Conservation (phyloP, 2,329 filamentous ascomycete genomes). For the Epichloe scottii region DNA sequence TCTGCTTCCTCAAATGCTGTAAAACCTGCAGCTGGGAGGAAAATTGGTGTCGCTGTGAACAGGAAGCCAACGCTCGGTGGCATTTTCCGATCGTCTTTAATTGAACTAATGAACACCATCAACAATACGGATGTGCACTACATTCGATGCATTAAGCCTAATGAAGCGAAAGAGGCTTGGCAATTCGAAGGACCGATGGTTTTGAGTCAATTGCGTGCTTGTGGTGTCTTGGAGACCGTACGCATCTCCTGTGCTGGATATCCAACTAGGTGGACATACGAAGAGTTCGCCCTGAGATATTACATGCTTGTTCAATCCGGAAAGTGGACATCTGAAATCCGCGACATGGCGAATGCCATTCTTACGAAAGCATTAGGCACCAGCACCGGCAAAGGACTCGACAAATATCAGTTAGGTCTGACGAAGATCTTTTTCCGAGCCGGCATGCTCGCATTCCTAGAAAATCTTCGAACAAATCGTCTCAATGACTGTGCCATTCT, state of each 20-base stretch:
- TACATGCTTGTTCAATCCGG: slow-evolving; percentile 92
- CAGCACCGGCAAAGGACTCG: slow-evolving; percentile 57
- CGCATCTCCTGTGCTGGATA: slow-evolving; percentile 96
- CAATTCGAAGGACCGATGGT: slow-evolving; percentile 99
- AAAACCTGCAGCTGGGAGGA: slow-evolving; percentile 67
- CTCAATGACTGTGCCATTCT: slow-evolving; percentile 91
- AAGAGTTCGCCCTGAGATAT: slow-evolving; percentile 93
- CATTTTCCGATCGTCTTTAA: slow-evolving; percentile 96
- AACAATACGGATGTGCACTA: slow-evolving; percentile 98
- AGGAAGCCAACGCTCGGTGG: slow-evolving; percentile 94
- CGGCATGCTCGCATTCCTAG: slow-evolving; percentile 95
- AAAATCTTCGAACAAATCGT: slow-evolving; percentile 81
- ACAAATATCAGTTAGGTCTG: slow-evolving; percentile 95
- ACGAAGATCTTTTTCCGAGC: slow-evolving; percentile 99
- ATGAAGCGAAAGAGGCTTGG: slow-evolving; percentile 93
- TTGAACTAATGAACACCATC: slow-evolving; percentile 96
- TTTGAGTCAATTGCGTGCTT: slow-evolving; percentile 88
- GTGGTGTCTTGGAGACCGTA: slow-evolving; percentile 96
- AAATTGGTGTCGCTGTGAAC: slow-evolving; percentile 84
- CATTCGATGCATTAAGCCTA: slow-evolving; percentile 97
- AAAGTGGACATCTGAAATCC: slow-evolving; percentile 87
- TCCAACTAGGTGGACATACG: slow-evolving; percentile 95
- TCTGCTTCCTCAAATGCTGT: slow-evolving; percentile 56
- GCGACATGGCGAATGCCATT: slow-evolving; percentile 87
- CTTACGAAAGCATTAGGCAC: slow-evolving; percentile 76